phyloP scores from a whole-genome alignment of 2,329 filamentous ascomycete genomes.

The Fonsecaea erecta region DNA sequence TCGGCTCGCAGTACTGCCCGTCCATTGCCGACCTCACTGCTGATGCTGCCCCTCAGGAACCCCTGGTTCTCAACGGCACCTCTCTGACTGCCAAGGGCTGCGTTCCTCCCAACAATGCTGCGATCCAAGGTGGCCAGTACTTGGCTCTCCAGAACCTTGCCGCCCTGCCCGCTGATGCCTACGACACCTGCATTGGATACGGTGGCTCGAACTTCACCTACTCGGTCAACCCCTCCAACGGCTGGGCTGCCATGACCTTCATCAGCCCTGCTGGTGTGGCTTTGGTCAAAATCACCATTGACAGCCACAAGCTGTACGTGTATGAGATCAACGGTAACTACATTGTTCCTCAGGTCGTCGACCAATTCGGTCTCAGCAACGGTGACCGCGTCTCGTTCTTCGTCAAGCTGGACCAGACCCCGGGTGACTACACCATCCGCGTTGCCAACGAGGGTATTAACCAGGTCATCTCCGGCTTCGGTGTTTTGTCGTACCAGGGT shows the following conservation, averaged over 20 bases:
- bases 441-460: slow-evolving; percentile 54
- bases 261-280: slow-evolving; percentile 44
- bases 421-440: slow-evolving; percentile 52
- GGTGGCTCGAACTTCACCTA: slow-evolving; percentile 39
- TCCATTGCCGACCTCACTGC: slow-evolving; percentile 51
- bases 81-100: slow-evolving; percentile 43
- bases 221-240: slow-evolving; percentile 41
- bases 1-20: slow-evolving; percentile 61
- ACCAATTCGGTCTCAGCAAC: slow-evolving; percentile 43
- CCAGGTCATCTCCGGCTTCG: slow-evolving; percentile 62
- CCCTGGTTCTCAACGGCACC: slow-evolving; percentile 39
- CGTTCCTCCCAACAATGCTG: slow-evolving; percentile 40
- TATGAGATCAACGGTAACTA: slow-evolving; percentile 53
- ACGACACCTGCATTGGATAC: slow-evolving; percentile 43
- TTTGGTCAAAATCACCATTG: slow-evolving; percentile 47
- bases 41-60: slow-evolving; percentile 43
- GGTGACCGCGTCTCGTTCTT: slow-evolving; percentile 50
- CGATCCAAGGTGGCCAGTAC: slow-evolving; percentile 41
- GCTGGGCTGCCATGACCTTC: slow-evolving; percentile 47
- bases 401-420: slow-evolving; percentile 48
- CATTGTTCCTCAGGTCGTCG: slow-evolving; percentile 46
- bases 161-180: slow-evolving; percentile 51
- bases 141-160: slow-evolving; percentile 43
- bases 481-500: slow-evolving; percentile 52
- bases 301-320: slow-evolving; percentile 51